Evolutionary conservation across 805 yeast genomes (phyloP).

Genomic region (Metschnikowia santaceciliae): DNA sequence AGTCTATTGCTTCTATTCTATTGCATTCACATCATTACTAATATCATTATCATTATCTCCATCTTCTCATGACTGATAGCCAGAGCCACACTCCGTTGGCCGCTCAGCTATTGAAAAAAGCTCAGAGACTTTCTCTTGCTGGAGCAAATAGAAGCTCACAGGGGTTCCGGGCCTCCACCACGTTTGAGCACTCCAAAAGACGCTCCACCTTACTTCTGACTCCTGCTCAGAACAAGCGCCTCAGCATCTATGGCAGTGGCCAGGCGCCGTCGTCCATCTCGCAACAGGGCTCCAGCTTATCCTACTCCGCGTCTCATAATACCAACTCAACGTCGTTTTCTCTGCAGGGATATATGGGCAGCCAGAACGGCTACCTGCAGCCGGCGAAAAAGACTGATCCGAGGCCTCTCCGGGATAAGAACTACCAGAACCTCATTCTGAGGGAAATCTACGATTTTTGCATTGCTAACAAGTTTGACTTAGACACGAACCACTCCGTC

Average conservation of each 20-base stretch:
- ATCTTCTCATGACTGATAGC: constrained; percentile 7
- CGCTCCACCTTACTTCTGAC: constrained; percentile 29
- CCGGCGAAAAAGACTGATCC: constrained; percentile 43
- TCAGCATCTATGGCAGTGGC: constrained; percentile 8
- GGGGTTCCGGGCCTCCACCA: constrained; percentile 18
- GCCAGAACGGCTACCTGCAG: background rate
- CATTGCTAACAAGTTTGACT: constrained; percentile 60
- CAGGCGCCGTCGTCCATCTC: background rate
- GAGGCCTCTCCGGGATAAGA: constrained; percentile 72
- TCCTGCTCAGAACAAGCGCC: constrained; percentile 29
- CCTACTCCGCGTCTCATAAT: background rate
- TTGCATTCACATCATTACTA: no score
- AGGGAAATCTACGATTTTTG: constrained; percentile 67
- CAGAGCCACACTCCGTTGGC: constrained; percentile 15
- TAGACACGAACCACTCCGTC: constrained; percentile 68
- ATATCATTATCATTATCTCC: background rate
- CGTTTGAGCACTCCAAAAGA: constrained; percentile 22
- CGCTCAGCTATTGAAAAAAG: constrained; percentile 11
- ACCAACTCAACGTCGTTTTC: constrained; percentile 7
- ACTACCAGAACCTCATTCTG: constrained; percentile 61
- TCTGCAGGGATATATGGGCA: constrained; percentile 5
- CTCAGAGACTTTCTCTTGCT: constrained; percentile 18
- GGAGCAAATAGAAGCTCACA: constrained; percentile 17
- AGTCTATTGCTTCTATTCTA: no score
- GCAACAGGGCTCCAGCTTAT: constrained; percentile 3